Base-by-base conservation (phyloP, 2,329 filamentous ascomycete species). In the Aspergillus amoenus region DNA sequence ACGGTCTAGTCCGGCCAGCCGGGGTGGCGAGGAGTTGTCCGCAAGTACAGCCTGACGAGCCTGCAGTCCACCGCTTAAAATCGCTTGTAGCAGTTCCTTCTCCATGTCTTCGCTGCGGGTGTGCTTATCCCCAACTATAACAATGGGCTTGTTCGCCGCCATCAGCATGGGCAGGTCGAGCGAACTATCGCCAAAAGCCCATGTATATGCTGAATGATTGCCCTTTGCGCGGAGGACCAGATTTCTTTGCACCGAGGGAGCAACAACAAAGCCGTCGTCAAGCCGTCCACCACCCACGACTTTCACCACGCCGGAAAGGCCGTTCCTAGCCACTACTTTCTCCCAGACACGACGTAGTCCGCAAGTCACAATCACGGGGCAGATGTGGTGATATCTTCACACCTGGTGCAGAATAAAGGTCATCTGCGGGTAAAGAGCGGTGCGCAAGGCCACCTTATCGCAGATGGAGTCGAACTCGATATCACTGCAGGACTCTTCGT, bases 111-210 rank as follows among this genome's bases (percentile, higher is more conserved):
- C 78, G 66, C 82, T 87, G 51, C 83, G 76, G 0, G 48, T 67
- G 0, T 60, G 5, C 60, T 80, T 67, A 0, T 81, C 68, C 1
- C 83, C 82, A 3, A 84, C 82, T 0, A 88, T 78, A 4, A 88
- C 75, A 39, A 86, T 66, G 0, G 84, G 81, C 55, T 79, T 57
- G 61, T 87, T 69, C 0, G 85, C 85, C 34, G 70, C 62, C 2
- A 59, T 61, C 12, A 88, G 61, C 85, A 88, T 88, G 0, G 72
- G 68, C 17, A 88, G 40, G 61, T 88, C 86, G 6, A 86, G 58
- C 0, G 76, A 75, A 61, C 84, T 84, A 62, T 87, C 84, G n/a
- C 85, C 84, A 61, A 88, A 84, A 0, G 82, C 85, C 67, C 74
- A 80, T 17, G 86, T 80, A 40, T 76, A 68, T 27, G 76, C 44